These are phyloP conservation scores for Orychophragmus violaceus DNA, from an alignment of 345 rosid species.

Conservation along the genomic window DNA sequence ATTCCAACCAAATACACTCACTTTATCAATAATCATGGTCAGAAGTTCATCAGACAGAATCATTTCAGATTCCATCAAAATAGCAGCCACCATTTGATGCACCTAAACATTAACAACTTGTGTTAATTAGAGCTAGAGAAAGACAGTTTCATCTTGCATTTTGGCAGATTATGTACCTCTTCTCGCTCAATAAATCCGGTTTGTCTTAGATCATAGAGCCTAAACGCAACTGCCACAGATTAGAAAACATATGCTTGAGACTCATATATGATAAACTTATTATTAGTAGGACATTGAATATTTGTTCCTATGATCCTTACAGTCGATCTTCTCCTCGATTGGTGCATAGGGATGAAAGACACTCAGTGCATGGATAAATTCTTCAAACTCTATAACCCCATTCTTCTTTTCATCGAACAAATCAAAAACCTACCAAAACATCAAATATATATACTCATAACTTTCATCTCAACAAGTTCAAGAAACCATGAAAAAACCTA, in stretches of 20 bases:
- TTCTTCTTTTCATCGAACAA: constrained; percentile 82
- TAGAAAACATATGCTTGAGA: not conserved
- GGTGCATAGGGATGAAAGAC: constrained; percentile 80
- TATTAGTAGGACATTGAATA: not conserved
- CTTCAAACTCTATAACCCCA: constrained; percentile 87
- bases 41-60: constrained; percentile 51
- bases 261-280: not conserved
- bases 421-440: constrained; percentile 52
- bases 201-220: constrained; percentile 79
- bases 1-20: constrained; percentile 11
- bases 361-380: constrained; percentile 64
- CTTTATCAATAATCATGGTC: constrained; percentile 67
- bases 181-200: constrained; percentile 78
- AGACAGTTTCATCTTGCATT: not conserved
- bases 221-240: constrained; percentile 66
- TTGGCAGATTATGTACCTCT: constrained; percentile 47
- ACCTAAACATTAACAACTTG: constrained; percentile 42
- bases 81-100: constrained; percentile 65
- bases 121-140: too few relatives aligned
- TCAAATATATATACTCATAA: not conserved
- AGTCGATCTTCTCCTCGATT: constrained; percentile 65
- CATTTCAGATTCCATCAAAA: constrained; percentile 22
- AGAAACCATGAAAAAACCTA: not conserved
- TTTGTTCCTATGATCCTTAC: constrained; percentile 37
- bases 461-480: not conserved